Evolutionary conservation across 306 rosid genomes (phyloP).

Genomic region (Trifolium repens): DNA sequence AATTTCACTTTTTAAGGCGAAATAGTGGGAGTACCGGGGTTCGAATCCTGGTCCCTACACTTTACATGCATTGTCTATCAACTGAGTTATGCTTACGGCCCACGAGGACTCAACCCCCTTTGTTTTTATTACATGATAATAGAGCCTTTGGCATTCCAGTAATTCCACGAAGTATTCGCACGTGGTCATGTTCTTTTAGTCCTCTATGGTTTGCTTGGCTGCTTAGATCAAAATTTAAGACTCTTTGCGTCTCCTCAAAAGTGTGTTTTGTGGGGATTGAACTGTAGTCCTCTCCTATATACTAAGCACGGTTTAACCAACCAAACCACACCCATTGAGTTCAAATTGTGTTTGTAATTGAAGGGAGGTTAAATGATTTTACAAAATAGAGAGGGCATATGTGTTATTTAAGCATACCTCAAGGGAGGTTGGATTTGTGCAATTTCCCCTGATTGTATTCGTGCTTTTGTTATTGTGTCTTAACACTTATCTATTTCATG

Average conservation of each 20-base stretch:
- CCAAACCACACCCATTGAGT: not conserved
- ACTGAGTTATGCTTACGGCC: too few species aligned
- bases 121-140: too few species aligned
- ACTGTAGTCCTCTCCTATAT: not conserved
- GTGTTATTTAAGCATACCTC: not conserved
- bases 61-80: too few species aligned
- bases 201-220: not conserved
- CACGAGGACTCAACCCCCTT: too few species aligned
- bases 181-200: not conserved
- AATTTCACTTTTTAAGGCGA: too few species aligned
- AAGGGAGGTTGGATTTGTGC: too few species aligned
- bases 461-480: not conserved
- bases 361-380: not conserved
- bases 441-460: not conserved
- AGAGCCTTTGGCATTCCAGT: not conserved
- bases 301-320: not conserved
- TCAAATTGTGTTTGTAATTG: not conserved
- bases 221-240: not conserved
- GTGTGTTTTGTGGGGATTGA: not conserved
- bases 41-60: too few species aligned
- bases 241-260: not conserved
- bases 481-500: constrained; percentile 12
- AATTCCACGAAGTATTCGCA: not conserved
- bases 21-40: too few species aligned
- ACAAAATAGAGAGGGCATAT: not conserved